Base-by-base conservation (phyloP, 306 rosid genomes). In the Crotalaria pallida region DNA sequence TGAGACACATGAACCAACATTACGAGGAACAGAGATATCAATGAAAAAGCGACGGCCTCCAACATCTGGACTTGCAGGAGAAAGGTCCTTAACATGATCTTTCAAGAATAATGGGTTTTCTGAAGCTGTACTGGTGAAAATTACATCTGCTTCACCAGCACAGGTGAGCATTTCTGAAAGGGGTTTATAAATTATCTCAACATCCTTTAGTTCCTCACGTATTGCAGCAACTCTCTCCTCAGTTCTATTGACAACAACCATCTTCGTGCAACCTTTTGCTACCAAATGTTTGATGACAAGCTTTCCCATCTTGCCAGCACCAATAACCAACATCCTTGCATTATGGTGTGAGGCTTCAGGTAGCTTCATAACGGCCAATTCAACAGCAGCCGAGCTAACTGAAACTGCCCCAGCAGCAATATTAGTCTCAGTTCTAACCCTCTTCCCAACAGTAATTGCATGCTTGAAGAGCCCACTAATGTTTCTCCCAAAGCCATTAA, bases 251-350 rank as follows among this genome's bases (percentile, higher is more conserved):
- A 91, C 96, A 61, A 95, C 96, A 61, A 95, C 91, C 96, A 91
- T 85, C 81, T 74, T 86, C 62, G 75, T 81, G 76, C 97, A 88
- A 58, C 99, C 97, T 86, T 95, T 95, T 50, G 99, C 87, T 11
- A 81, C 96, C 88, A 91, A 84, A 80, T 94, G 98, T 76, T 94
- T 94, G 76, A 94, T 94, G 58, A 94, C 97, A 73, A 95, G 95
- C 81, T 95, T 95, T 53, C 97, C 99, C 99, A 95, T 95, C 86
- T 95, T 95, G 21, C 99, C 99, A 18, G 96, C 97, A 80, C 99
- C 99, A 24, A 95, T 77, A 61, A 91, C 86, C 82, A 95, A 75
- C 89, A 95, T 91, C 57, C 87, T 82, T 44, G 89, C 89, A 71
- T 64, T 80, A 51, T 78, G 86, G 71, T 84, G 89, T 5, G 96